Evolutionary conservation across 2,329 filamentous ascomycete species (phyloP).

Genomic region (Ophiostoma perfectum): DNA sequence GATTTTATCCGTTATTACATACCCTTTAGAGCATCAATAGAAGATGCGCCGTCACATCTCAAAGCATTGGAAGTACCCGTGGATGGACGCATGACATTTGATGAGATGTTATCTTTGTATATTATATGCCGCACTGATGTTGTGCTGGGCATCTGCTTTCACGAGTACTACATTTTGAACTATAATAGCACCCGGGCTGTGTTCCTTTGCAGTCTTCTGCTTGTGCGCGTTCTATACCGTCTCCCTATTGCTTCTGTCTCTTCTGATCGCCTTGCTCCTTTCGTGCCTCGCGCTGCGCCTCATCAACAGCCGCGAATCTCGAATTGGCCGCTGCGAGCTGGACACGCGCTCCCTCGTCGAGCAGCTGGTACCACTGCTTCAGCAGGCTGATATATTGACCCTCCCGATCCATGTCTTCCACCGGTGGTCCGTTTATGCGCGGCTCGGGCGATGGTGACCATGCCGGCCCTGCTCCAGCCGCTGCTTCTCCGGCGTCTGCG

Average conservation of each 20-base stretch:
- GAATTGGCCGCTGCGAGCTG: conserved; percentile 48
- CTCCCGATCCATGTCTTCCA: conserved; percentile 51
- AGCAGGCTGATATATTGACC: conserved; percentile 45
- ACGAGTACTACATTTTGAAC: not conserved
- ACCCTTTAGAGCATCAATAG: conserved; percentile 4
- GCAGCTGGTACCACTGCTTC: conserved; percentile 44
- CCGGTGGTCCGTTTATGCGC: conserved; percentile 55
- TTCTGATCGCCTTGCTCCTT: not conserved
- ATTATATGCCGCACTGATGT: not conserved
- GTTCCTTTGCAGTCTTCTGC: not conserved
- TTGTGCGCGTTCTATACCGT: no score
- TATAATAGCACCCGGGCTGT: not conserved
- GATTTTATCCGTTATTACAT: not conserved
- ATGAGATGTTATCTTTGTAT: not conserved
- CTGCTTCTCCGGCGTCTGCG: not conserved
- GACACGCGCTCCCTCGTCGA: conserved; percentile 43
- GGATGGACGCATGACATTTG: no score
- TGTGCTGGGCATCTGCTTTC: not conserved
- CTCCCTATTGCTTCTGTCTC: not conserved
- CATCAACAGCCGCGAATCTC: conserved; percentile 29
- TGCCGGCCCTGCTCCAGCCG: not conserved
- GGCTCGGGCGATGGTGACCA: conserved; percentile 28
- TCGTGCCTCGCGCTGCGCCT: not conserved
- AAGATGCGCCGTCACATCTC: not conserved
- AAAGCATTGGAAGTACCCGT: no score